These are phyloP conservation scores for Magnusiomyces sp. DNA, from an alignment of 1,139 yeast genomes.

Conservation along the genomic window DNA sequence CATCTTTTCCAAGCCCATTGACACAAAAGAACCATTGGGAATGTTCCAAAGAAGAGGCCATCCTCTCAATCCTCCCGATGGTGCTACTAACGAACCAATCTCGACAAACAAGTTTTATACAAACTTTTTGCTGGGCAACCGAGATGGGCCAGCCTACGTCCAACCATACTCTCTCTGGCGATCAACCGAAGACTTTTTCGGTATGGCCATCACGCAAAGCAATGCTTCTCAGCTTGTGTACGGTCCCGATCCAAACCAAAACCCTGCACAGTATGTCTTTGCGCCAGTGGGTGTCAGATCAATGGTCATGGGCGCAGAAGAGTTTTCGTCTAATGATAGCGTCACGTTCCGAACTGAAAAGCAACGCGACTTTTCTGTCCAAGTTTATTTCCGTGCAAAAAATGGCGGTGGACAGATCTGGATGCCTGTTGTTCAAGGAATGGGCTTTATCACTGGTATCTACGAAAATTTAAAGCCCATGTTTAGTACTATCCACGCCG, in stretches of 20 bases:
- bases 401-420: constrained; percentile 15
- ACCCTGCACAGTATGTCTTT: constrained; percentile 31
- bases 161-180: background rate
- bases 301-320: constrained; percentile 28
- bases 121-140: constrained; percentile 53
- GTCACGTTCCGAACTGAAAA: constrained; percentile 18
- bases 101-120: constrained; percentile 82
- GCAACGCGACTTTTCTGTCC: constrained; percentile 43
- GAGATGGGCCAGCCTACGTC: constrained; percentile 59
- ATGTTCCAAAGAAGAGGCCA: constrained; percentile 5
- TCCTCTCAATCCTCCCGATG: constrained; percentile 7
- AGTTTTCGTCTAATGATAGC: constrained; percentile 23
- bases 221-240: constrained; percentile 50
- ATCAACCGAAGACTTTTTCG: constrained; percentile 37
- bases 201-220: constrained; percentile 63
- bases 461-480: constrained; percentile 48
- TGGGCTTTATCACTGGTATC: constrained; percentile 67
- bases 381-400: constrained; percentile 43
- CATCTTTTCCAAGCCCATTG: constrained; percentile 9
- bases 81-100: constrained; percentile 37
- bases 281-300: constrained; percentile 35
- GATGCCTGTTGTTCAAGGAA: constrained; percentile 54
- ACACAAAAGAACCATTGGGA: constrained; percentile 6
- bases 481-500: constrained; percentile 33
- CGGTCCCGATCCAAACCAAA: constrained; percentile 44